These are phyloP conservation scores for Hyaloscypha bicolor DNA, from an alignment of 495 filamentous ascomycete genomes.

Conservation along the genomic window DNA sequence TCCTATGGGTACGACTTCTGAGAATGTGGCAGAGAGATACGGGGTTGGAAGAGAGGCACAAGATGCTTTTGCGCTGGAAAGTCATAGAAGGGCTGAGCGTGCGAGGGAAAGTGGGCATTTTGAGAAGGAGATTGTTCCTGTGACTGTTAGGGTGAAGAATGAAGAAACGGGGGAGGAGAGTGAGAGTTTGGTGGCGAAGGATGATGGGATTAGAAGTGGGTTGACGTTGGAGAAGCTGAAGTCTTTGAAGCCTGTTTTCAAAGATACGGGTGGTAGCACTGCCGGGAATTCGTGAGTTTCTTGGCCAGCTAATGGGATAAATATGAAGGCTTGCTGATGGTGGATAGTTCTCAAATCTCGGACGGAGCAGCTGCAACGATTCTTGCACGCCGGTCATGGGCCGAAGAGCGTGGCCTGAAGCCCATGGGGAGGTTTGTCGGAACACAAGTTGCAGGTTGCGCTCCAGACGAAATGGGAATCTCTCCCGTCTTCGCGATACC, in stretches of 20 bases:
- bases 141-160: slow-evolving; percentile 57
- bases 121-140: slow-evolving; percentile 63
- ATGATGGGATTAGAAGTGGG: slow-evolving; percentile 67
- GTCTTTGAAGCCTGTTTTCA: slow-evolving; percentile 68
- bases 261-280: slow-evolving; percentile 58
- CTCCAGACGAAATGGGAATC: slow-evolving; percentile 74
- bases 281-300: slow-evolving; percentile 58
- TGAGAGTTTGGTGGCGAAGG: slow-evolving; percentile 50
- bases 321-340: not conserved
- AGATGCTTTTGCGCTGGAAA: slow-evolving; percentile 63
- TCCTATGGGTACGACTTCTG: slow-evolving; percentile 72
- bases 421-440: slow-evolving; percentile 68
- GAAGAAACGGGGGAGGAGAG: slow-evolving; percentile 49
- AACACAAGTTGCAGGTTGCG: slow-evolving; percentile 62
- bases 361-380: slow-evolving; percentile 70
- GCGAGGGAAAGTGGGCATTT: slow-evolving; percentile 65
- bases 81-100: slow-evolving; percentile 61
- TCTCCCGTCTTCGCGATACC: slow-evolving; percentile 71
- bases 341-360: slow-evolving; percentile 59
- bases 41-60: slow-evolving; percentile 61
- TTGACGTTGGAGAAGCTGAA: slow-evolving; percentile 61
- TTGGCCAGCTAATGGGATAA: not conserved
- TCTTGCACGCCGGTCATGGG: slow-evolving; percentile 65
- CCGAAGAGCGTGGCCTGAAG: slow-evolving; percentile 58
- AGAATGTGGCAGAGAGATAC: slow-evolving; percentile 71